phyloP scores from a whole-genome alignment of 352 stramenopile species.

The Globisporangium iwayamae region DNA sequence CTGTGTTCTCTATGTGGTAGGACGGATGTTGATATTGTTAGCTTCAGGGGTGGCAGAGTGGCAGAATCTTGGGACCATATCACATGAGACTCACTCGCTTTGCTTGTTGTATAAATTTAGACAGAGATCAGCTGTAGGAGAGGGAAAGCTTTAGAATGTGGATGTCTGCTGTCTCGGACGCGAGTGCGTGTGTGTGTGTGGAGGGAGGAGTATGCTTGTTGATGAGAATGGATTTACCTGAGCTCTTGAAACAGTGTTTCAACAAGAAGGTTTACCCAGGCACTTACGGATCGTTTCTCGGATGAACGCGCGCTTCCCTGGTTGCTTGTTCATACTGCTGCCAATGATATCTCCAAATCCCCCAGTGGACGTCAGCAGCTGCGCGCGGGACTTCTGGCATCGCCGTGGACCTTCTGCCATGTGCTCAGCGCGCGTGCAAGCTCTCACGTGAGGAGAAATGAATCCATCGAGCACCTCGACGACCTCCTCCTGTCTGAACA shows the following conservation, averaged over 20 bases:
- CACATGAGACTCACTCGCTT: background rate
- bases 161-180: background rate
- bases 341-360: background rate
- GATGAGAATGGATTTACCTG: too few relatives aligned
- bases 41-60: background rate
- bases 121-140: background rate
- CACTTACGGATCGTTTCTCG: slow-evolving; percentile 1
- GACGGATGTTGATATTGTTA: background rate
- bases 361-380: background rate
- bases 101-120: background rate
- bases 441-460: background rate
- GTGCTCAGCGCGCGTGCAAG: background rate
- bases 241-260: background rate
- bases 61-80: background rate
- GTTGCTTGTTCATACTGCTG: background rate
- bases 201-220: too few relatives aligned
- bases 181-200: background rate
- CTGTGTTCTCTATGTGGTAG: background rate
- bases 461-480: background rate
- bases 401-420: background rate
- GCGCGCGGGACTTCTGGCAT: background rate
- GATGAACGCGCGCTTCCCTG: slow-evolving; percentile 1
- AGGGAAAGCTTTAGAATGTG: background rate
- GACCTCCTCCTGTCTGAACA: background rate
- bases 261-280: background rate